Conservation (phyloP, 1,139 yeast species). For the Lodderomyces jiufengensis region DNA sequence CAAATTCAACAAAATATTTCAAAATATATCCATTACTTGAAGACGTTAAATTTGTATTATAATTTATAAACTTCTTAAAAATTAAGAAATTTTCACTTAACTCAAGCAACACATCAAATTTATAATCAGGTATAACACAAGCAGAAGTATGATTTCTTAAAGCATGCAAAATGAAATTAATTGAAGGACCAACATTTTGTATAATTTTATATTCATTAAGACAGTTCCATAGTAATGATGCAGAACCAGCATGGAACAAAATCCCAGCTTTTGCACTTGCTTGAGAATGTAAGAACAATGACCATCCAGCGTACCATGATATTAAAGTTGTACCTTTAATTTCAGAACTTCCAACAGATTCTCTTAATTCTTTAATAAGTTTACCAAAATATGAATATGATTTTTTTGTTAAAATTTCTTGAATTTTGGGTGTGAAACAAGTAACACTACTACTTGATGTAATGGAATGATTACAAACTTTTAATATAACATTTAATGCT, state of each 20-base stretch:
- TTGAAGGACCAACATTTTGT: conserved; percentile 24
- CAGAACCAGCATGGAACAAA: conserved; percentile 34
- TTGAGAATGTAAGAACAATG: conserved; percentile 32
- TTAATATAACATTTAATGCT: conserved; percentile 32
- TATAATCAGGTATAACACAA: conserved; percentile 33
- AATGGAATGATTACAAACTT: conserved; percentile 15
- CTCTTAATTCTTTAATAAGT: conserved; percentile 32
- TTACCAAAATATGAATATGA: conserved; percentile 35
- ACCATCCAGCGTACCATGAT: conserved; percentile 38
- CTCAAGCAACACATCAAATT: conserved; percentile 27
- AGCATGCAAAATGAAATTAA: conserved; percentile 23
- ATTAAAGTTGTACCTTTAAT: conserved; percentile 37
- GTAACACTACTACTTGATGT: conserved; percentile 15
- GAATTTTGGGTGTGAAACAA: conserved; percentile 28
- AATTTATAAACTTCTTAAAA: conserved; percentile 21
- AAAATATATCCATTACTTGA: conserved; percentile 14
- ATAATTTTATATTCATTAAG: conserved; percentile 20
- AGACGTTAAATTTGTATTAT: conserved; percentile 14
- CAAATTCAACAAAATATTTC: conserved; percentile 24
- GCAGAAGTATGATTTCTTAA: conserved; percentile 26
- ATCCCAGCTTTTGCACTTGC: conserved; percentile 33
- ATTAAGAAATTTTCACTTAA: conserved; percentile 22
- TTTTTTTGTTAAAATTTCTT: conserved; percentile 29
- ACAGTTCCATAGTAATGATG: conserved; percentile 29
- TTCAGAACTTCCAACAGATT: conserved; percentile 28